These are phyloP conservation scores for Elsinoe ampelina DNA, from an alignment of 2,329 filamentous ascomycete genomes.

Conservation along the genomic window DNA sequence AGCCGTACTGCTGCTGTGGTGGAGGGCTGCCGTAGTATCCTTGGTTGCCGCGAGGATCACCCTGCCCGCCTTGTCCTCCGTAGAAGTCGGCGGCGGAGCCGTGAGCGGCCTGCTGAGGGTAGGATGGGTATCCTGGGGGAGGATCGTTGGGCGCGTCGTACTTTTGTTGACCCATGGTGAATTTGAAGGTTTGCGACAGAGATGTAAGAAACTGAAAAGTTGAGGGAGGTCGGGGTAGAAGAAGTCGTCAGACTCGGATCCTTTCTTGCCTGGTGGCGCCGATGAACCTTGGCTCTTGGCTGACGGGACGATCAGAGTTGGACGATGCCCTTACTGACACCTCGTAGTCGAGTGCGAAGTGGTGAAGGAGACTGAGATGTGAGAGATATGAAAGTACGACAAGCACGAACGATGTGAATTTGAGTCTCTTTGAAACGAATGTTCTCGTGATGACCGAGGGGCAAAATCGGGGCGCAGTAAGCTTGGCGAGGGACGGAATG, in stretches of 20 bases:
- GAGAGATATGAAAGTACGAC: not conserved
- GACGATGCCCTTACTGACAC: not conserved
- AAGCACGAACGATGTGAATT: not conserved
- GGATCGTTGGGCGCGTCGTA: conserved; percentile 10
- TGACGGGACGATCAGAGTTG: not conserved
- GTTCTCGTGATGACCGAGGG: not conserved
- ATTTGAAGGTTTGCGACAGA: not conserved
- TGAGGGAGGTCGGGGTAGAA: not conserved
- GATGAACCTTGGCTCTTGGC: conserved; percentile 11
- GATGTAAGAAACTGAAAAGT: not conserved
- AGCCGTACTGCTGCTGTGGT: conserved; percentile 15
- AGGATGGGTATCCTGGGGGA: conserved; percentile 11
- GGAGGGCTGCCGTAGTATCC: conserved; percentile 16
- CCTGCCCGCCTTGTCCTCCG: not conserved
- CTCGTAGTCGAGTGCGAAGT: not conserved
- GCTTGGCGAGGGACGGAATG: not conserved
- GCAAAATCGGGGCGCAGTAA: conserved; percentile 11
- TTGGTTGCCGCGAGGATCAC: conserved; percentile 9
- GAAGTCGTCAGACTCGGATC: conserved; percentile 10
- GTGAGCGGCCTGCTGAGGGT: conserved; percentile 15
- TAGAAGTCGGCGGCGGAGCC: conserved; percentile 10
- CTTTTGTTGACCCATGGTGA: conserved; percentile 13
- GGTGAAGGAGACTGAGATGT: not conserved
- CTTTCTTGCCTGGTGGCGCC: conserved; percentile 9
- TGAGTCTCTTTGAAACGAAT: not conserved